A percentile compares a stretch with the other conserved stretches of the same genome.
These are phyloP conservation scores for Globisporangium apiculatum DNA, from an alignment of 352 stramenopile genomes.

Conservation along the genomic window DNA sequence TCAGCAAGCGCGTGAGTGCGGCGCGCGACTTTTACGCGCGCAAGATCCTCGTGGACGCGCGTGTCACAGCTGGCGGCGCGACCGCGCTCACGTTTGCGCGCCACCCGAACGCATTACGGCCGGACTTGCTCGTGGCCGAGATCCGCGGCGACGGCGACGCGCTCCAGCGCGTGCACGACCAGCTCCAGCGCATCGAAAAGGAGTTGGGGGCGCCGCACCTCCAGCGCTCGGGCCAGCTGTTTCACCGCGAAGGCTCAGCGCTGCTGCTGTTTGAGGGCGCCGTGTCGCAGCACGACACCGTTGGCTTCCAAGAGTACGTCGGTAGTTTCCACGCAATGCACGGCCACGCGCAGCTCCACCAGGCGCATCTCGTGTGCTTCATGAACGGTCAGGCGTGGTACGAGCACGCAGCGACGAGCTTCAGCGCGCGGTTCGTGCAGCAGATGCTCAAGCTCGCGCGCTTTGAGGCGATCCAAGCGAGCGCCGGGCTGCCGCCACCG, in stretches of 20 bases:
- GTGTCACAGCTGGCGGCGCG: conserved; percentile 28
- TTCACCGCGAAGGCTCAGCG: conserved; percentile 54
- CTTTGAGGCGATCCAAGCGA: conserved; percentile 54
- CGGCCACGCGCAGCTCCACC: conserved; percentile 42
- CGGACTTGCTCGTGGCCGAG: conserved; percentile 67
- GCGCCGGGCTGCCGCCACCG: conserved; percentile 11
- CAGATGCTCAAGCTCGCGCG: conserved; percentile 75
- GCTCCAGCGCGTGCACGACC: conserved; percentile 53
- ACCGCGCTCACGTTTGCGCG: conserved; percentile 27
- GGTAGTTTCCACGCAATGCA: conserved; percentile 45
- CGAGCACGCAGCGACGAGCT: conserved; percentile 45
- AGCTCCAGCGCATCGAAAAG: conserved; percentile 56
- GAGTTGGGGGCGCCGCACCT: conserved; percentile 48
- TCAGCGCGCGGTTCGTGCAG: conserved; percentile 64
- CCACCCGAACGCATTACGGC: conserved; percentile 61
- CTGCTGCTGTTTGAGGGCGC: conserved; percentile 75
- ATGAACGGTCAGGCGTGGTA: conserved; percentile 69
- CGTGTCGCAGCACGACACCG: conserved; percentile 43
- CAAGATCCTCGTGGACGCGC: conserved; percentile 40
- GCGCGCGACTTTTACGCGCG: conserved; percentile 56
- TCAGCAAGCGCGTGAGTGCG: conserved; percentile 52
- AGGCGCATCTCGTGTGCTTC: conserved; percentile 68
- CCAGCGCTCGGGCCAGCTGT: conserved; percentile 33
- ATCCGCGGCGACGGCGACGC: conserved; percentile 53
- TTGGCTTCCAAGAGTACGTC: conserved; percentile 71